These are phyloP conservation scores for Trichoderma virens DNA, from an alignment of 495 filamentous ascomycete genomes.

Conservation along the genomic window DNA sequence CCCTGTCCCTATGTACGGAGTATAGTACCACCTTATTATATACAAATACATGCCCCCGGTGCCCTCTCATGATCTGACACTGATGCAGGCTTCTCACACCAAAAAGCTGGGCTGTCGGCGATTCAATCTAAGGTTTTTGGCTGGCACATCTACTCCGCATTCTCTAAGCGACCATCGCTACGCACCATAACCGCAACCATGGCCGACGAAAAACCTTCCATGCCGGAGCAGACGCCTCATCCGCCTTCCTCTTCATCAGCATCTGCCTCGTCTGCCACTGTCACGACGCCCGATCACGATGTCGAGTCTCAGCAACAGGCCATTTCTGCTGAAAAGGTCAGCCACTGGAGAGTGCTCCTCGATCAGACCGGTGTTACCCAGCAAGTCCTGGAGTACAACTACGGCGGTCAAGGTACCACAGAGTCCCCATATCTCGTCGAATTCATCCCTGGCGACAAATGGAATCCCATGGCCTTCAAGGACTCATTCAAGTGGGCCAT, in stretches of 20 bases:
- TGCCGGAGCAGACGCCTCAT: background rate
- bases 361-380: constrained; percentile 32
- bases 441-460: constrained; percentile 63
- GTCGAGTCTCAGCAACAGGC: constrained; percentile 21
- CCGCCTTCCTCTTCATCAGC: constrained; percentile 1
- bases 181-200: background rate
- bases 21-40: no score
- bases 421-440: constrained; percentile 69
- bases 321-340: constrained; percentile 11
- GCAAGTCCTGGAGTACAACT: constrained; percentile 49
- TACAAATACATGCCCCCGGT: background rate
- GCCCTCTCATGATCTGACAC: background rate
- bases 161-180: background rate
- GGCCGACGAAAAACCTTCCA: background rate
- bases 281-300: constrained; percentile 13
- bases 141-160: background rate
- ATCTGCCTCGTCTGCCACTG: constrained; percentile 9
- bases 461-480: constrained; percentile 64
- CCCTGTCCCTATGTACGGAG: background rate
- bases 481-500: constrained; percentile 61
- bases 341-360: constrained; percentile 24
- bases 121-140: background rate
- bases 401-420: constrained; percentile 61
- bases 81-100: background rate
- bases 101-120: no score